phyloP scores from a whole-genome alignment of 805 yeast genomes.

The Nadsonia fulvescens region DNA sequence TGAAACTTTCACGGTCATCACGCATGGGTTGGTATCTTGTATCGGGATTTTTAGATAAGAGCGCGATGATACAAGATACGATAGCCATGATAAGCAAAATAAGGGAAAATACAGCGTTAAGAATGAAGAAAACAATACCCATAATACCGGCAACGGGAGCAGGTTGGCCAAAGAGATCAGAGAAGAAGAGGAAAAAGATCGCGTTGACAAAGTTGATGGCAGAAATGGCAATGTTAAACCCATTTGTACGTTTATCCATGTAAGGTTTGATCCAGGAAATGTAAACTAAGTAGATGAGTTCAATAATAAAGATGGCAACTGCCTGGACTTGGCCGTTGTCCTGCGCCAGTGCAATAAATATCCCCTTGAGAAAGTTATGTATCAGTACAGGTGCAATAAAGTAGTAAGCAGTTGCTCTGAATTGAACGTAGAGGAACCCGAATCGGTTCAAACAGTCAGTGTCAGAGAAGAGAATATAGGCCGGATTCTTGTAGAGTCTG shows the following conservation, averaged over 20 bases:
- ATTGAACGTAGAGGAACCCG: constrained; percentile 87
- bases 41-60: constrained; percentile 83
- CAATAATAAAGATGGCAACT: constrained; percentile 55
- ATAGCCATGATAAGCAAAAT: constrained; percentile 71
- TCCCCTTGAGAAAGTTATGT: constrained; percentile 4
- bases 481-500: constrained; percentile 70
- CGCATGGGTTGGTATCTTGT: constrained; percentile 89
- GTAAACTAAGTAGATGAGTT: constrained; percentile 46
- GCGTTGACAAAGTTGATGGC: constrained; percentile 68
- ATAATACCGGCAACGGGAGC: constrained; percentile 78
- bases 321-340: constrained; percentile 67
- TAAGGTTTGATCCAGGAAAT: constrained; percentile 67
- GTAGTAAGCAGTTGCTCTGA: constrained; percentile 71
- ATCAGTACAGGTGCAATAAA: constrained; percentile 68
- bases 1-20: constrained; percentile 92
- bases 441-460: constrained; percentile 61
- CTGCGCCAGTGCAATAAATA: constrained; percentile 71
- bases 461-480: constrained; percentile 79
- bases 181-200: constrained; percentile 74
- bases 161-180: constrained; percentile 68
- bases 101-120: constrained; percentile 80
- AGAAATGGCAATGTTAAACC: constrained; percentile 76
- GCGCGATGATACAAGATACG: constrained; percentile 69
- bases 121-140: constrained; percentile 74
- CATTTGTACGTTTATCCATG: constrained; percentile 87